Conservation (phyloP, 2,329 filamentous ascomycete genomes). For the Xylaria arbuscula region DNA sequence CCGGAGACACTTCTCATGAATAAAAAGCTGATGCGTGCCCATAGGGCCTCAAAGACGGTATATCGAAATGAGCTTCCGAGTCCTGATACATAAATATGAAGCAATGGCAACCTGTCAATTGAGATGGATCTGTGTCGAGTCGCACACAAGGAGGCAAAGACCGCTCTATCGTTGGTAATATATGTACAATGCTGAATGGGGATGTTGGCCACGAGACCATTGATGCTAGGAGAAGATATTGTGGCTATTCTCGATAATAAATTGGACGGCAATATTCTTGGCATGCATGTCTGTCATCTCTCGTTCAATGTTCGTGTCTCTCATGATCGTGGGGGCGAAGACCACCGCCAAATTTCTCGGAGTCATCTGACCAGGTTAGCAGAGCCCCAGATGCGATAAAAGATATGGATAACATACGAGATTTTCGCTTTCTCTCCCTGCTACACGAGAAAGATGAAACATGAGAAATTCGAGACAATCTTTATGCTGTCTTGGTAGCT, state of each 20-base stretch:
- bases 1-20: slow-evolving; percentile 41
- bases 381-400: neutral
- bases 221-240: slow-evolving; percentile 74
- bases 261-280: slow-evolving; percentile 93
- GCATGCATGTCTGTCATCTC: slow-evolving; percentile 97
- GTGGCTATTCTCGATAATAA: slow-evolving; percentile 89
- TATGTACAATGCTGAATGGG: slow-evolving; percentile 45
- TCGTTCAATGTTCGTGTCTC: slow-evolving; percentile 86
- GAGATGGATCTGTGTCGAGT: neutral
- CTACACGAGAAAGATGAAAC: slow-evolving; percentile 90
- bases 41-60: slow-evolving; percentile 29
- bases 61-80: neutral
- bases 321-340: slow-evolving; percentile 97
- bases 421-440: slow-evolving; percentile 84
- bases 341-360: slow-evolving; percentile 96
- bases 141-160: neutral
- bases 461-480: slow-evolving; percentile 94
- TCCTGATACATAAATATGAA: slow-evolving; percentile 9
- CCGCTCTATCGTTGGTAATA: slow-evolving; percentile 22
- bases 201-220: slow-evolving; percentile 16
- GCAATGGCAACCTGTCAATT: slow-evolving; percentile 15
- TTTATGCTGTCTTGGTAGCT: slow-evolving; percentile 83
- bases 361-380: slow-evolving; percentile 76
- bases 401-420: slow-evolving; percentile 66
- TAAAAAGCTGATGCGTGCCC: slow-evolving; percentile 42